Evolutionary conservation across 1,139 yeast species (phyloP), one percentile per base, ranked within the genome.

Genomic region (Spencermartinsiella ligniputridi): DNA sequence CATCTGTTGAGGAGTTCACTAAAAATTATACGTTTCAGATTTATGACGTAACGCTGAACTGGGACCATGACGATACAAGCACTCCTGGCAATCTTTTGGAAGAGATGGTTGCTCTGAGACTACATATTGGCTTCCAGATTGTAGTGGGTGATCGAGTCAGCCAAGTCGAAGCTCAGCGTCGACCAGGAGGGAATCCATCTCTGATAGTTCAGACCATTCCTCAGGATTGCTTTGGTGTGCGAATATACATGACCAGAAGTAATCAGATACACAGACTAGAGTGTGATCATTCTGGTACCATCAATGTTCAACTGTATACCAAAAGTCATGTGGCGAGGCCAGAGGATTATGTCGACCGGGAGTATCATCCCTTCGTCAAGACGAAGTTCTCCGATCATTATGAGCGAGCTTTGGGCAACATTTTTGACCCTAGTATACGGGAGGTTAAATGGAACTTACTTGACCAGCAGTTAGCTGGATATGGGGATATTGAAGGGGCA

Each of bases 391-490:
- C 88, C 27, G 79, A 75, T 37, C 74, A 70, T 13, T 89, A 83
- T 57, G 67, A 77, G n/a, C 71, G 76, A 2, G 75, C 87, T 0
- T 70, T 69, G 46, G 74, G 83, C 6, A 81, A 80, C 52, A 77
- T 81, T 3, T 68, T 78, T 16, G 75, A 76, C 44, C 71, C 70
- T 3, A 70, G 71, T 37, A 75, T 85, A 1, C 67, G 77, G 36
- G 70, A 72, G 15, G 77, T 80, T 51, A 89, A 90, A 52, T 94
- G 98, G 98, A 90, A 90, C 56, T 84, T 83, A 51, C 73, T 89
- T 50, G 99, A 94, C 66, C 97, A 89, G 60, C 75, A 79, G 20
- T 65, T 92, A 19, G 96, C 97, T 1, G 98, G 98, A 0, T 87
- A 83, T 62, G 89, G 83, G 32, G 95, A 87, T 56, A 69, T 56